Conservation (phyloP, 2,329 filamentous ascomycete genomes). For the Lasiodiplodia theobromae region DNA sequence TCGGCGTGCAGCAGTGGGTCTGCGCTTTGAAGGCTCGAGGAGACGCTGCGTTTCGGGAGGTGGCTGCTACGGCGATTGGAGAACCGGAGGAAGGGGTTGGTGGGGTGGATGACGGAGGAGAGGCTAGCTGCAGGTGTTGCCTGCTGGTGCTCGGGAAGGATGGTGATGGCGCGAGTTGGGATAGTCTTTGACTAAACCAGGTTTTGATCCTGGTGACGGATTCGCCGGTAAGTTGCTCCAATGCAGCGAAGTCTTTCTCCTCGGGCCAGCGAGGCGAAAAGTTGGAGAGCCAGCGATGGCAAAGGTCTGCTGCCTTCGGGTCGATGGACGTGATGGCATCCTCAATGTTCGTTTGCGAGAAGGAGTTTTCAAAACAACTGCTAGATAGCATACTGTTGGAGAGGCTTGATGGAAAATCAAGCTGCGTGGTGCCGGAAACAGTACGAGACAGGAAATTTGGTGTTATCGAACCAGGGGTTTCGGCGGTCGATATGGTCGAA, state of each 20-base stretch:
- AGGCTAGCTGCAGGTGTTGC: neutral
- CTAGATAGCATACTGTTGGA: neutral
- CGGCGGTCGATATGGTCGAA: neutral
- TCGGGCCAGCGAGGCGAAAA: conserved; percentile 13
- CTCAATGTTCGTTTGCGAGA: neutral
- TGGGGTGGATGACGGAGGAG: neutral
- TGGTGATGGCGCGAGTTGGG: neutral
- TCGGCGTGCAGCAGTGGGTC: neutral
- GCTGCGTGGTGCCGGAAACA: neutral
- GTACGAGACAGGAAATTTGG: neutral
- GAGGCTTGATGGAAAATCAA: neutral
- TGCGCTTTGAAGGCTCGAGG: neutral
- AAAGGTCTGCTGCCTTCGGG: conserved; percentile 6
- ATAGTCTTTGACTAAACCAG: conserved; percentile 8
- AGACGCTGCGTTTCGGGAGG: neutral
- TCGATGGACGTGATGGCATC: neutral
- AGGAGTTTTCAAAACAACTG: neutral
- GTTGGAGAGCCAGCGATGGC: conserved; percentile 2
- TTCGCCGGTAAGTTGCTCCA: conserved; percentile 4
- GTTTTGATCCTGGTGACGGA: neutral
- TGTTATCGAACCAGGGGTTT: neutral
- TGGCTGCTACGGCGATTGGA: neutral
- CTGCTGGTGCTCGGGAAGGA: neutral
- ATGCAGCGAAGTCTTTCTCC: conserved; percentile 11
- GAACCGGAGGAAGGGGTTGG: neutral